Conservation (phyloP, 768 basidiomycete genomes). For the Daedaleopsis nitida region DNA sequence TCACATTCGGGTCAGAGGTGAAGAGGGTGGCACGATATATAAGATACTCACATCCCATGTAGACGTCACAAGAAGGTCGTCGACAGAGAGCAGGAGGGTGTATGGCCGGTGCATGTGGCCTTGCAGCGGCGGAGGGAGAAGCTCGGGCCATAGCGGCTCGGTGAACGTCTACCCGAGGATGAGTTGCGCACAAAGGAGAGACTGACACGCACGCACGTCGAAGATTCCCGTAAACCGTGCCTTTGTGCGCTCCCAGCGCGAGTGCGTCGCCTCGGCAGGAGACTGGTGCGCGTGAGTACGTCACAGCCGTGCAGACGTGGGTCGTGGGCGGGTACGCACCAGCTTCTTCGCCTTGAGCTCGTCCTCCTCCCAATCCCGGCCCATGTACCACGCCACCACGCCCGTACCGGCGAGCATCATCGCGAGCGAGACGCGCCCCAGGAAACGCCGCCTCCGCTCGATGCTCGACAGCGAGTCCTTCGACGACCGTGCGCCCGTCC, state of each 20-base stretch:
- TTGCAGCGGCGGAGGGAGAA: constrained; percentile 86
- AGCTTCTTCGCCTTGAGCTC: constrained; percentile 66
- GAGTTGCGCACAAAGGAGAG: not conserved
- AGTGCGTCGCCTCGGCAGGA: constrained; percentile 57
- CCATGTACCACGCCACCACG: constrained; percentile 63
- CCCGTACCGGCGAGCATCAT: constrained; percentile 58
- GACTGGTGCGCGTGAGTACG: constrained; percentile 39
- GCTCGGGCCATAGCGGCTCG: constrained; percentile 90
- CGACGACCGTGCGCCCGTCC: constrained; percentile 78
- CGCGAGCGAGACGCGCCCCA: constrained; percentile 56
- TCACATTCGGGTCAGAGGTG: not conserved
- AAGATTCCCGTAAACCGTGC: constrained; percentile 66
- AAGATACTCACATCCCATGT: constrained; percentile 87
- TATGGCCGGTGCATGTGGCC: constrained; percentile 86
- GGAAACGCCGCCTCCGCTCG: constrained; percentile 65
- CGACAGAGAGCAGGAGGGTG: constrained; percentile 88
- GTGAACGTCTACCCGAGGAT: constrained; percentile 60
- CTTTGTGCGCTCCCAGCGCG: constrained; percentile 65
- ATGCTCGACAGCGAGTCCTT: constrained; percentile 78
- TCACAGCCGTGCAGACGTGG: not conserved
- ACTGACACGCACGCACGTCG: constrained; percentile 50
- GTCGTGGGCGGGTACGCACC: constrained; percentile 40
- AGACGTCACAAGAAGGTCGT: constrained; percentile 88
- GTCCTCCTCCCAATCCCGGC: constrained; percentile 75
- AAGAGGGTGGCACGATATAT: not conserved